These are phyloP conservation scores for Manihot esculenta DNA, from an alignment of 441 rosid species.

Conservation along the genomic window DNA sequence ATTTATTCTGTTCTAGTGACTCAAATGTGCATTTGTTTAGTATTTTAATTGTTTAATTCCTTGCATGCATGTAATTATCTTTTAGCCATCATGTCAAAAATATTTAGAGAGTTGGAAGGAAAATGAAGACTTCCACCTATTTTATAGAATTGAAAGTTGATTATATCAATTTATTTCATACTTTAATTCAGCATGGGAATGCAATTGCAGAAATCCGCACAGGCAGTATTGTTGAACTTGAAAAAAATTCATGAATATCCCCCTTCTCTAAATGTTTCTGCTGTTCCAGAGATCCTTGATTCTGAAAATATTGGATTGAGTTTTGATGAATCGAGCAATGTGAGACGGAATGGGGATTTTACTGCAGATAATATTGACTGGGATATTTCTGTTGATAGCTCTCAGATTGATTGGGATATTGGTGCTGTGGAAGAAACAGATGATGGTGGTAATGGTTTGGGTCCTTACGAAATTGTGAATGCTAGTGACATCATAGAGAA, in stretches of 20 bases:
- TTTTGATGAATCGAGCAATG: conserved; percentile 36
- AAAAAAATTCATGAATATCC: conserved; percentile 73
- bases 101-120: neutral
- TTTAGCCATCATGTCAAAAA: neutral
- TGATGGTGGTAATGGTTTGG: conserved; percentile 74
- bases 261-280: conserved; percentile 70
- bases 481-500: conserved; percentile 66
- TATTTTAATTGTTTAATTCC: neutral
- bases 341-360: conserved; percentile 44
- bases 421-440: conserved; percentile 79
- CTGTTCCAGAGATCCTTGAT: conserved; percentile 46
- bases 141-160: conserved; percentile 9
- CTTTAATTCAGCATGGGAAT: conserved; percentile 23
- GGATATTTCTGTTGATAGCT: conserved; percentile 82
- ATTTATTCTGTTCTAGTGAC: neutral
- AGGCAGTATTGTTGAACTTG: conserved; percentile 56
- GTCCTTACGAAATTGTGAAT: conserved; percentile 84
- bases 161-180: conserved; percentile 14
- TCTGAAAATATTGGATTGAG: conserved; percentile 39
- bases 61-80: neutral
- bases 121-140: too few species aligned
- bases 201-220: conserved; percentile 58
- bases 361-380: conserved; percentile 72
- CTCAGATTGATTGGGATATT: conserved; percentile 96
- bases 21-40: neutral